Evolutionary conservation across 176 grass and related monocot species (phyloP).

Genomic region (Avena insularis): DNA sequence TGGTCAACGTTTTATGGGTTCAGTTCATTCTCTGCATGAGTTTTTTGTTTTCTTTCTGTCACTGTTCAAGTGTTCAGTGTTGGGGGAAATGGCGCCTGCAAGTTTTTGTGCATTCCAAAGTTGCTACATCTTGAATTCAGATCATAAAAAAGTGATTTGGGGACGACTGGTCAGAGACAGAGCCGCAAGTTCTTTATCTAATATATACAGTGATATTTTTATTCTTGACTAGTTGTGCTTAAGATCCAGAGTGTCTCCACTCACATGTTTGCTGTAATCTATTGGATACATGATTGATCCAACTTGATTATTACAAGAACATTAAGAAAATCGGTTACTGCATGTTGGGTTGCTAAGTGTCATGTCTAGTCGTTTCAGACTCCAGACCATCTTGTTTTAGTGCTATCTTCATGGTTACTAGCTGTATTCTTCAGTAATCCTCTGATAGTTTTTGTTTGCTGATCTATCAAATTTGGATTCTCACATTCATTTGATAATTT

Average conservation of each 20-base stretch:
- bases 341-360: background rate
- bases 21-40: background rate
- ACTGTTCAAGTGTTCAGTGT: background rate
- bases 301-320: background rate
- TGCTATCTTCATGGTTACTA: slow-evolving; percentile 10
- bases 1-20: background rate
- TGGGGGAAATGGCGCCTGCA: background rate
- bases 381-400: background rate
- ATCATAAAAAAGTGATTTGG: slow-evolving; percentile 14
- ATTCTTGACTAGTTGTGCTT: background rate
- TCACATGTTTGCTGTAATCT: background rate
- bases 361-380: background rate
- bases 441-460: background rate
- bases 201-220: background rate
- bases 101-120: background rate
- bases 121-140: slow-evolving; percentile 6
- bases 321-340: background rate
- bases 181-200: background rate
- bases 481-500: background rate
- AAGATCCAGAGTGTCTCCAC: background rate
- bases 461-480: background rate
- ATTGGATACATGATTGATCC: background rate
- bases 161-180: background rate
- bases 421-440: background rate
- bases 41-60: slow-evolving; percentile 4